Evolutionary conservation across 768 basidiomycete species (phyloP).

Genomic region (Lentinula guzmanii): DNA sequence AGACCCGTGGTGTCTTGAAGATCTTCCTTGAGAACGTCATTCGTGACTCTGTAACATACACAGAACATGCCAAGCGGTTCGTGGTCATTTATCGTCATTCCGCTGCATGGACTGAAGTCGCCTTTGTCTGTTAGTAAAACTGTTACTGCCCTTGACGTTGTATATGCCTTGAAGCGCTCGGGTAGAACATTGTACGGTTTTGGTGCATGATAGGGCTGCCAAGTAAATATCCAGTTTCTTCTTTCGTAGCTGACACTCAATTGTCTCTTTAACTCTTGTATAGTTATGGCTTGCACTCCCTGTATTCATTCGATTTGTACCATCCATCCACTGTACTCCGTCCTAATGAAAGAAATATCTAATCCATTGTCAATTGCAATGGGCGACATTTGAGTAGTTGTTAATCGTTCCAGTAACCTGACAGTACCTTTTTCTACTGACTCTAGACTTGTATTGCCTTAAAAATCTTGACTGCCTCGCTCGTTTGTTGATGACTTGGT

Average conservation of each 20-base stretch:
- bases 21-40: conserved; percentile 6
- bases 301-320: not conserved
- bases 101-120: not conserved
- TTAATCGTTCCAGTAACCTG: too few species aligned
- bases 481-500: too few species aligned
- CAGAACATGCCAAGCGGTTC: conserved; percentile 7
- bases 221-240: not conserved
- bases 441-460: too few species aligned
- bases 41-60: conserved; percentile 5
- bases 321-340: not conserved
- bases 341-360: not conserved
- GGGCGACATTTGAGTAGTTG: too few species aligned
- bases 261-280: not conserved
- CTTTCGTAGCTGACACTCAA: not conserved
- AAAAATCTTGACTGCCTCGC: too few species aligned
- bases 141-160: conserved; percentile 6
- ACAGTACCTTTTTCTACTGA: too few species aligned
- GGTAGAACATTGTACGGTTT: conserved; percentile 5
- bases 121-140: not conserved
- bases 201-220: not conserved
- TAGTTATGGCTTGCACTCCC: not conserved
- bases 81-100: not conserved
- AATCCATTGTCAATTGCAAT: too few species aligned
- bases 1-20: conserved; percentile 4
- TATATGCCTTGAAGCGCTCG: conserved; percentile 5